Evolutionary conservation across 2,329 filamentous ascomycete genomes (phyloP).

Genomic region (Rutstroemia sp.): DNA sequence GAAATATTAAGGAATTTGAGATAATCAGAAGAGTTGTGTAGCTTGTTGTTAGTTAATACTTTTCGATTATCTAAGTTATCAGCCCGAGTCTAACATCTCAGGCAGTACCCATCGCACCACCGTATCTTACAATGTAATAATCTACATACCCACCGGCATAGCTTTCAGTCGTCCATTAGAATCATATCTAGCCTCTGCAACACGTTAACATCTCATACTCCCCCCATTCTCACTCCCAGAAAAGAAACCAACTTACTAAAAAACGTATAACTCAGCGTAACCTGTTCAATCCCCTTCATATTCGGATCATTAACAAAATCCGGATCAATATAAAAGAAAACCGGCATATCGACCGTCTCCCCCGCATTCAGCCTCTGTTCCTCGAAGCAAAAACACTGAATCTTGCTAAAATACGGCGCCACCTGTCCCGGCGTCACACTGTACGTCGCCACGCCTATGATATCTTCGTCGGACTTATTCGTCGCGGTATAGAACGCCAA

Average conservation of each 20-base stretch:
- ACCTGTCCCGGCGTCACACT: constrained; percentile 94
- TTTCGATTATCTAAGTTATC: background rate
- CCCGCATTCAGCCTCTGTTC: constrained; percentile 90
- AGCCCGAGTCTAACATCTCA: background rate
- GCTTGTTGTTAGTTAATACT: no score
- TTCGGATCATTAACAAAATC: constrained; percentile 87
- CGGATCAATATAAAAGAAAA: constrained; percentile 98
- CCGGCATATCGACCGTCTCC: constrained; percentile 98
- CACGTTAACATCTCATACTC: background rate
- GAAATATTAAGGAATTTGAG: background rate
- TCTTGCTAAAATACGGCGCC: constrained; percentile 97
- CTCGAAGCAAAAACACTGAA: constrained; percentile 99
- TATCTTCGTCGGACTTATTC: constrained; percentile 83
- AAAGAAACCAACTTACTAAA: constrained; percentile 70
- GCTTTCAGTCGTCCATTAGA: constrained; percentile 60
- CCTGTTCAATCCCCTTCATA: constrained; percentile 90
- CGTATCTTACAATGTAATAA: background rate
- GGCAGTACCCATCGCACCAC: constrained; percentile 9
- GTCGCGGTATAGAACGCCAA: constrained; percentile 97
- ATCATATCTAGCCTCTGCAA: constrained; percentile 72
- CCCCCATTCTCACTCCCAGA: background rate
- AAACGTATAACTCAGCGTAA: constrained; percentile 95
- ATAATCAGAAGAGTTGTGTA: background rate
- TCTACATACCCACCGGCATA: constrained; percentile 13
- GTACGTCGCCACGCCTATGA: constrained; percentile 97